Evolutionary conservation across 2,329 filamentous ascomycete species (phyloP).

Genomic region (Neofusicoccum parvum): DNA sequence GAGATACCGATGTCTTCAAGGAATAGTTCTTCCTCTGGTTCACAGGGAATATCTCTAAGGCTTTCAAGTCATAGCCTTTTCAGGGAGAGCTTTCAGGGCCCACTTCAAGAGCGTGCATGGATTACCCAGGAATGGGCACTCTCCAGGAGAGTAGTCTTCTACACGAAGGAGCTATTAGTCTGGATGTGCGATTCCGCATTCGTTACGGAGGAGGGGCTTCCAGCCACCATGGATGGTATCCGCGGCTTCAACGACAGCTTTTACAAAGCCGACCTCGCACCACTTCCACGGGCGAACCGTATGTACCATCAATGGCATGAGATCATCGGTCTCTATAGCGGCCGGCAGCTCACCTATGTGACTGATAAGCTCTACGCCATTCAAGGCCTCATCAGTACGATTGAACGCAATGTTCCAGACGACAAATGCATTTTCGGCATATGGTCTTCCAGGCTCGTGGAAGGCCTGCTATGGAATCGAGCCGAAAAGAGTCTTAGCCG

Average conservation of each 20-base stretch:
- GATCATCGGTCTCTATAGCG: background rate
- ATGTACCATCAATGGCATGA: no score
- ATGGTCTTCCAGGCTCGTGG: background rate
- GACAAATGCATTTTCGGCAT: background rate
- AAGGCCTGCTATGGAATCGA: background rate
- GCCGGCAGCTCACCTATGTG: conserved; percentile 8
- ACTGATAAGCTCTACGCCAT: conserved; percentile 23
- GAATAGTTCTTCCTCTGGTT: no score
- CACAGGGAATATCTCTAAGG: no score
- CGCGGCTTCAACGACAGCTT: no score
- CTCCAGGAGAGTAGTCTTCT: background rate
- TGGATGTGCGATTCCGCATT: background rate
- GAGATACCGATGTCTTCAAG: no score
- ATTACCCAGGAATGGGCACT: background rate
- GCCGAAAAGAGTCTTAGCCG: no score
- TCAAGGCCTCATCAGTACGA: background rate
- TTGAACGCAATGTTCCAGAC: background rate
- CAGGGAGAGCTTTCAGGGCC: background rate
- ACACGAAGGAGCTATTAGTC: background rate
- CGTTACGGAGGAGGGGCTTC: no score
- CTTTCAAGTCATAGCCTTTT: no score
- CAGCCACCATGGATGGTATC: no score
- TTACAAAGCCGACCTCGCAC: no score
- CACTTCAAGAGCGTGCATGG: background rate
- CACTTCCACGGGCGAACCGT: no score